A percentile compares a stretch with the other conserved stretches of the same genome.
Conservation (phyloP, 306 rosid genomes). For the Dicorynia guianensis region DNA sequence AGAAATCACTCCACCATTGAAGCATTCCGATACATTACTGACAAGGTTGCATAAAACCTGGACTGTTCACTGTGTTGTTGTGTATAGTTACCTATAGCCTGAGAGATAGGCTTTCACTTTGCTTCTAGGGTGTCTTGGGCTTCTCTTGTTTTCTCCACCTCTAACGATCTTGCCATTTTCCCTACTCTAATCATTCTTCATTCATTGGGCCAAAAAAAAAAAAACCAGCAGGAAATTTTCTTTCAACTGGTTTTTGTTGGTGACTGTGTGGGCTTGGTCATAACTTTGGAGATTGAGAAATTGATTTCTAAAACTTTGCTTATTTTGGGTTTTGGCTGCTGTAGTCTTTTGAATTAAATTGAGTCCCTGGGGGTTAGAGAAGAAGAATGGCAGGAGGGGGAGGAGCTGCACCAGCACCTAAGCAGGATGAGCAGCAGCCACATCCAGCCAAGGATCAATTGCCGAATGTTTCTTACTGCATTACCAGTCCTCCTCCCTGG, state of each 20-base stretch:
- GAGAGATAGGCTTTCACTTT: slow-evolving; percentile 35
- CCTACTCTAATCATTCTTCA: slow-evolving; percentile 16
- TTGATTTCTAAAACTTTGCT: slow-evolving; percentile 27
- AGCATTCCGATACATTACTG: slow-evolving; percentile 48
- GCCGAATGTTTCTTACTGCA: slow-evolving; percentile 86
- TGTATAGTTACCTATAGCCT: slow-evolving; percentile 21
- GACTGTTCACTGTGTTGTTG: slow-evolving; percentile 32
- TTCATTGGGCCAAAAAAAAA: not conserved
- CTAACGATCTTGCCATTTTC: not conserved
- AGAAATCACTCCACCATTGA: slow-evolving; percentile 42
- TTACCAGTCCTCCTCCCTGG: slow-evolving; percentile 99
- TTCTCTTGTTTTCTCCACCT: slow-evolving; percentile 32
- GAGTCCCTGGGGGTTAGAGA: slow-evolving; percentile 20
- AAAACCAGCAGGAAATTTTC: not conserved
- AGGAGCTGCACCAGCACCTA: slow-evolving; percentile 78
- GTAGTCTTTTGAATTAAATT: slow-evolving; percentile 11
- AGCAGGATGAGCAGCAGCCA: slow-evolving; percentile 89
- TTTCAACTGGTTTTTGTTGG: slow-evolving; percentile 31
- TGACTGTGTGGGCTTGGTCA: slow-evolving; percentile 23
- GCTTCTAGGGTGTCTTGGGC: slow-evolving; percentile 17
- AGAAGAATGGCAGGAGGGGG: slow-evolving; percentile 72
- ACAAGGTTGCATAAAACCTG: slow-evolving; percentile 42
- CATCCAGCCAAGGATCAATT: slow-evolving; percentile 91
- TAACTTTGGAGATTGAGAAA: slow-evolving; percentile 40
- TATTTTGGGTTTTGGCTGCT: slow-evolving; percentile 31